Conservation (phyloP, 1,284 basidiomycete genomes). For the Ceratobasidium sp. region DNA sequence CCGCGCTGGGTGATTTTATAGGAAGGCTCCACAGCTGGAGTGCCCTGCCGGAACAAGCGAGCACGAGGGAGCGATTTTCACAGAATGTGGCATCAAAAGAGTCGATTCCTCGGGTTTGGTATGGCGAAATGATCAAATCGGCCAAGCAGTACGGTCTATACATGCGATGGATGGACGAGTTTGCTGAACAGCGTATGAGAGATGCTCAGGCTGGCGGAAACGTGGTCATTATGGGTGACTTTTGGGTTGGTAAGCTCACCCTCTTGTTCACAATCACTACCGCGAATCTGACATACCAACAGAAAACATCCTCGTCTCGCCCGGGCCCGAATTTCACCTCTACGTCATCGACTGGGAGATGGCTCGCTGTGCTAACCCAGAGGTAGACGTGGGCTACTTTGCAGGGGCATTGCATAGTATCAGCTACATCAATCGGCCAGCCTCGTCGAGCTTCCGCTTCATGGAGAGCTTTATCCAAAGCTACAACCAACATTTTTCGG, state of each 20-base stretch:
- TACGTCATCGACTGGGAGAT: conserved; percentile 30
- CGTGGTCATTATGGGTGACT: conserved; percentile 22
- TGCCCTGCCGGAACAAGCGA: background rate
- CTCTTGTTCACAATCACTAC: background rate
- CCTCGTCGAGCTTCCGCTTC: background rate
- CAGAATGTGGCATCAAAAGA: background rate
- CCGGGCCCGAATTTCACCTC: background rate
- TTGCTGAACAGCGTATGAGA: conserved; percentile 51
- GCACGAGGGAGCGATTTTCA: background rate
- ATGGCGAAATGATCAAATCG: background rate
- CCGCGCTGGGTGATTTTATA: conserved; percentile 14
- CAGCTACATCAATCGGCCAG: background rate
- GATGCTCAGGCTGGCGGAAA: conserved; percentile 49
- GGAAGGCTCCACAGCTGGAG: conserved; percentile 5
- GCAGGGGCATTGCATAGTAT: background rate
- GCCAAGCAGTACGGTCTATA: background rate
- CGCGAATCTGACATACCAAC: background rate
- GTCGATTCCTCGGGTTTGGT: background rate
- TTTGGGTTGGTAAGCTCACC: conserved; percentile 12
- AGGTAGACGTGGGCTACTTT: conserved; percentile 7
- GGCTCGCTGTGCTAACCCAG: background rate
- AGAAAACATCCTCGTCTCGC: background rate
- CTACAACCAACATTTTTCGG: background rate
- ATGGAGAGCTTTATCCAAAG: background rate
- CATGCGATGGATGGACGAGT: conserved; percentile 45